phyloP scores from a whole-genome alignment of 177 flowering plant species.

The Tripterygium wilfordii region DNA sequence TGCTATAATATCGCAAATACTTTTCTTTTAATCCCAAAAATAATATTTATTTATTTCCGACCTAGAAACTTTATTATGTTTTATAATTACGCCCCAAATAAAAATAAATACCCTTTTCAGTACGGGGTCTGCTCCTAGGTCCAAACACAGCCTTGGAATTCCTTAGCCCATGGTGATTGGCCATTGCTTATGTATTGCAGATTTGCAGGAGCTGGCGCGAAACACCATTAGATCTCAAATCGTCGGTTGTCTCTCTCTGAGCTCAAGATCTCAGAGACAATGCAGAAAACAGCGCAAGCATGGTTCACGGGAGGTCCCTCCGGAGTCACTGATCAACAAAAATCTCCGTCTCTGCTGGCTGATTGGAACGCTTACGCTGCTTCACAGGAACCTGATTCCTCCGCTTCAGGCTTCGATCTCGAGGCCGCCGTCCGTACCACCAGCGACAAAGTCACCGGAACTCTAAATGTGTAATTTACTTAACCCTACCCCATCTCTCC shows the following conservation, averaged over 20 bases:
- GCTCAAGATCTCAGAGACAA: not conserved
- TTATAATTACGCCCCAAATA: too few species aligned
- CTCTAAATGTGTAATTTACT: conserved; percentile 31
- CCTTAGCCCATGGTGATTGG: too few species aligned
- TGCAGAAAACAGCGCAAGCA: conserved; percentile 24
- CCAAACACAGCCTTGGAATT: too few species aligned
- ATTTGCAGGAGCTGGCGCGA: too few species aligned
- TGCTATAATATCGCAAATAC: too few species aligned
- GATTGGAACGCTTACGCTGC: conserved; percentile 47
- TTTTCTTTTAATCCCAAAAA: too few species aligned
- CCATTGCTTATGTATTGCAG: too few species aligned
- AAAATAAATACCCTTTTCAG: too few species aligned
- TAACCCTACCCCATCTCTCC: not conserved
- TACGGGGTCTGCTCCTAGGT: too few species aligned
- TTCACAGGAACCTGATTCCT: conserved; percentile 20
- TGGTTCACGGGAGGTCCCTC: conserved; percentile 29
- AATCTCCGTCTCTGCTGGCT: conserved; percentile 28
- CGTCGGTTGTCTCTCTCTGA: not conserved
- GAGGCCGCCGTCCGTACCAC: conserved; percentile 41
- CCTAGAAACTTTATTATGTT: too few species aligned
- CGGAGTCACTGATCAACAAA: conserved; percentile 5
- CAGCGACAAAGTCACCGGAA: conserved; percentile 39
- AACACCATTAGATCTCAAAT: conserved; percentile 1
- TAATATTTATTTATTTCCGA: too few species aligned
- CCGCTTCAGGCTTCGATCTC: conserved; percentile 28